Conservation (phyloP, 768 basidiomycete genomes). For the Podaxis mareebaensis region DNA sequence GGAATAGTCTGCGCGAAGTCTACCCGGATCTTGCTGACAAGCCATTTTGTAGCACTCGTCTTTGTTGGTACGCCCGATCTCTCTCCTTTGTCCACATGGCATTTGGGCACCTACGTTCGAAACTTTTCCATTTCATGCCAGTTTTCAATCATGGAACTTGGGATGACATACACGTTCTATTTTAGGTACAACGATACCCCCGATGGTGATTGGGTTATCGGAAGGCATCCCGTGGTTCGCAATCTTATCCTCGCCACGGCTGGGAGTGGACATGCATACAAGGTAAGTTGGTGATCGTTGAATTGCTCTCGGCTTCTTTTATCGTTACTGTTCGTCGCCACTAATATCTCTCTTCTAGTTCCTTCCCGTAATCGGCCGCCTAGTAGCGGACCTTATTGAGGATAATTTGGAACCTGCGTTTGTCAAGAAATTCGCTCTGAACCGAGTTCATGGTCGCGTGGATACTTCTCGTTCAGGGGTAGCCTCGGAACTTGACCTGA, state of each 20-base stretch:
- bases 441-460: constrained; percentile 37
- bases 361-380: constrained; percentile 77
- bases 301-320: constrained; percentile 2
- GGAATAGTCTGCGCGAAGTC: constrained; percentile 51
- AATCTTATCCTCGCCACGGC: constrained; percentile 81
- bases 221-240: constrained; percentile 56
- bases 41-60: constrained; percentile 68
- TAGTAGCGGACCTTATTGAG: constrained; percentile 75
- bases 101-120: background rate
- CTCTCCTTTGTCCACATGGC: constrained; percentile 8
- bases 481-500: constrained; percentile 41
- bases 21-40: constrained; percentile 80
- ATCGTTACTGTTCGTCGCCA: background rate
- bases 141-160: background rate
- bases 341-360: constrained; percentile 54
- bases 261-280: constrained; percentile 88
- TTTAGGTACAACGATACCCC: constrained; percentile 87
- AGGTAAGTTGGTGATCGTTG: constrained; percentile 43
- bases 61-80: constrained; percentile 75
- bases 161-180: background rate
- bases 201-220: constrained; percentile 89
- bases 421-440: constrained; percentile 62
- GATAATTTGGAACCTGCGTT: constrained; percentile 55
- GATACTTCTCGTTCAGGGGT: constrained; percentile 37
- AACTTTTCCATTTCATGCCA: background rate